Percentiles rank a stretch among this genome's conserved stretches.
Evolutionary conservation across 108 stramenopile species (phyloP).

Genomic region (Cyclotella cryptica): DNA sequence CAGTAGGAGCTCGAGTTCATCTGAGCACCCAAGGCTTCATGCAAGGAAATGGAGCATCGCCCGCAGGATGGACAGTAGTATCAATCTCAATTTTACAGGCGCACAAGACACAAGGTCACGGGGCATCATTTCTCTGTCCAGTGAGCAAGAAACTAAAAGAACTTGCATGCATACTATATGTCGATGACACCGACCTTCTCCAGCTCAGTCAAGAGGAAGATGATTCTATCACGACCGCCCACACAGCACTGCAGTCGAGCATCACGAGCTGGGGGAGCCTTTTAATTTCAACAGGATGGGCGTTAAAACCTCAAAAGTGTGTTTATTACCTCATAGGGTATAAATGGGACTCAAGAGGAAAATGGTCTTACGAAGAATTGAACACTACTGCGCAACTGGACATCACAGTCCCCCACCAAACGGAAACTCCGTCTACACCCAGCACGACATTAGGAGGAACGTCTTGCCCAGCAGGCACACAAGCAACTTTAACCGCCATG

Average conservation of each 20-base stretch:
- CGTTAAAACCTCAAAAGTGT: background rate
- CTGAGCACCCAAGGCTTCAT: constrained; percentile 11
- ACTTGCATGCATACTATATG: background rate
- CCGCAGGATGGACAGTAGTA: constrained; percentile 3
- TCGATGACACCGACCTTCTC: constrained; percentile 17
- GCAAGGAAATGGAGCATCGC: constrained; percentile 15
- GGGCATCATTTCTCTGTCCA: constrained; percentile 11
- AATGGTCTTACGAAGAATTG: constrained; percentile 1
- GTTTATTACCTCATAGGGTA: constrained; percentile 6
- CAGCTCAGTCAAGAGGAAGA: background rate
- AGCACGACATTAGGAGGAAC: constrained; percentile 1
- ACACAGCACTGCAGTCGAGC: background rate
- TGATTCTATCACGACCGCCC: background rate
- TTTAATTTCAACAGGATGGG: background rate
- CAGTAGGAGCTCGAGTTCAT: constrained; percentile 1
- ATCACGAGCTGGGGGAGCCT: constrained; percentile 6
- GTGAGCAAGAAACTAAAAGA: background rate
- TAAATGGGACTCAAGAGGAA: background rate
- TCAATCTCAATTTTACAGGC: constrained; percentile 14
- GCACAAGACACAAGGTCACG: constrained; percentile 14
- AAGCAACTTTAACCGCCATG: background rate
- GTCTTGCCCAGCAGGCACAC: constrained; percentile 1
- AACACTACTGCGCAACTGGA: background rate
- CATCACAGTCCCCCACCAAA: constrained; percentile 1
- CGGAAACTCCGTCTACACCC: background rate